Percentiles rank a stretch among this genome's conserved stretches.
Evolutionary conservation across 1,139 yeast genomes (phyloP).

Genomic region (Pichia sp.): DNA sequence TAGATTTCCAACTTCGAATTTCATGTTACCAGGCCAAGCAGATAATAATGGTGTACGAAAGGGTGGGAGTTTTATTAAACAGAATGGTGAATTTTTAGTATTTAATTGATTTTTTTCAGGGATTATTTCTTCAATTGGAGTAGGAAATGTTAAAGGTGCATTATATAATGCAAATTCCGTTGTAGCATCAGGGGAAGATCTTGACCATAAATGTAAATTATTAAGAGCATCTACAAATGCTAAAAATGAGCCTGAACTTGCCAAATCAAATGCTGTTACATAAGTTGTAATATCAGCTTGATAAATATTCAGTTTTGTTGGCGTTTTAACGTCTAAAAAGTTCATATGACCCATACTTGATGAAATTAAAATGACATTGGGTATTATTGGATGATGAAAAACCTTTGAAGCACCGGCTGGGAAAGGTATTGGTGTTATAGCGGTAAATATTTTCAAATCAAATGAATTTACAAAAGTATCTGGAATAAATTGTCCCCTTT

Average conservation of each 20-base stretch:
- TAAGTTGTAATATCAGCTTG: constrained; percentile 55
- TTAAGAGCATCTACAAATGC: constrained; percentile 63
- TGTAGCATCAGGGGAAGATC: constrained; percentile 32
- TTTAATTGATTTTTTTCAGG: constrained; percentile 29
- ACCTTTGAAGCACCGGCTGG: constrained; percentile 88
- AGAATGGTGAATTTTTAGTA: constrained; percentile 49
- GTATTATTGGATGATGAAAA: constrained; percentile 78
- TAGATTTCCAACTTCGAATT: constrained; percentile 50
- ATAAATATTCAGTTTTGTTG: constrained; percentile 54
- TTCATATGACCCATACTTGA: constrained; percentile 79
- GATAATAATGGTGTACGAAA: constrained; percentile 75
- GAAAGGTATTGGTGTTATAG: constrained; percentile 77
- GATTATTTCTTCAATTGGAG: constrained; percentile 20
- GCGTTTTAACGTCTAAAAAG: constrained; percentile 77
- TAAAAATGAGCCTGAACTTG: constrained; percentile 77
- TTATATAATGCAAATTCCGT: constrained; percentile 25
- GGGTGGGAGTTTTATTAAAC: constrained; percentile 79
- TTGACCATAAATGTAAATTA: constrained; percentile 71
- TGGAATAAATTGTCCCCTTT: constrained; percentile 35
- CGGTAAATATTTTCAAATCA: constrained; percentile 69
- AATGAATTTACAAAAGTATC: constrained; percentile 84
- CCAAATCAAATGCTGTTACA: constrained; percentile 55
- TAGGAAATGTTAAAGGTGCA: constrained; percentile 21
- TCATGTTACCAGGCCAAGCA: constrained; percentile 63
- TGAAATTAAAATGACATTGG: constrained; percentile 70